These are phyloP conservation scores for Baudoinia panamericana DNA, from an alignment of 495 filamentous ascomycete genomes.

Conservation along the genomic window DNA sequence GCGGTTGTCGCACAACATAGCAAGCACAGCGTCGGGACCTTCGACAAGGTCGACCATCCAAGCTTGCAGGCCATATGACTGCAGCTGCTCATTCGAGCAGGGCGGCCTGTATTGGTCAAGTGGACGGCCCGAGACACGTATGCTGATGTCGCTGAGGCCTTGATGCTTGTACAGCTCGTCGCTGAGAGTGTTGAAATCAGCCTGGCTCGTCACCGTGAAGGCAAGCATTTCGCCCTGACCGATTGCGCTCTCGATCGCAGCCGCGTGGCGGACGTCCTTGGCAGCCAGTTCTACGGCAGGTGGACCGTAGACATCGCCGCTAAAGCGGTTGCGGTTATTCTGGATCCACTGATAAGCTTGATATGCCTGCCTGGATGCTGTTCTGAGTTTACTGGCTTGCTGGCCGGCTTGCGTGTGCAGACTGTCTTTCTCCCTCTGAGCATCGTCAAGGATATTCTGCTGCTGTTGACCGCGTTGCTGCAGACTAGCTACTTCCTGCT, in stretches of 20 bases:
- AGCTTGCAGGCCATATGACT: constrained; percentile 55
- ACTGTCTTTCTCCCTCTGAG: constrained; percentile 39
- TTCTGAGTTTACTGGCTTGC: constrained; percentile 48
- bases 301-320: constrained; percentile 74
- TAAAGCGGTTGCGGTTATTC: constrained; percentile 55
- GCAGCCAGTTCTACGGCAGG: constrained; percentile 70
- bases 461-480: constrained; percentile 22
- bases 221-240: constrained; percentile 48
- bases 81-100: constrained; percentile 38
- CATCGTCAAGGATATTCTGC: constrained; percentile 23
- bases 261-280: constrained; percentile 58
- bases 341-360: constrained; percentile 71
- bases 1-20: constrained; percentile 66
- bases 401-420: constrained; percentile 69
- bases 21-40: constrained; percentile 72
- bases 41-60: constrained; percentile 65
- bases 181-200: constrained; percentile 60
- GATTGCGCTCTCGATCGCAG: constrained; percentile 62
- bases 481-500: constrained; percentile 5
- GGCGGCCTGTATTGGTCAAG: constrained; percentile 41
- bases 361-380: constrained; percentile 45
- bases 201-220: constrained; percentile 60
- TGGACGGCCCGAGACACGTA: constrained; percentile 42
- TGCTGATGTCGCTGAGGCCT: constrained; percentile 50
- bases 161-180: constrained; percentile 40